Evolutionary conservation across 2,329 filamentous ascomycete species (phyloP).

Genomic region (Westerdykella ornata): DNA sequence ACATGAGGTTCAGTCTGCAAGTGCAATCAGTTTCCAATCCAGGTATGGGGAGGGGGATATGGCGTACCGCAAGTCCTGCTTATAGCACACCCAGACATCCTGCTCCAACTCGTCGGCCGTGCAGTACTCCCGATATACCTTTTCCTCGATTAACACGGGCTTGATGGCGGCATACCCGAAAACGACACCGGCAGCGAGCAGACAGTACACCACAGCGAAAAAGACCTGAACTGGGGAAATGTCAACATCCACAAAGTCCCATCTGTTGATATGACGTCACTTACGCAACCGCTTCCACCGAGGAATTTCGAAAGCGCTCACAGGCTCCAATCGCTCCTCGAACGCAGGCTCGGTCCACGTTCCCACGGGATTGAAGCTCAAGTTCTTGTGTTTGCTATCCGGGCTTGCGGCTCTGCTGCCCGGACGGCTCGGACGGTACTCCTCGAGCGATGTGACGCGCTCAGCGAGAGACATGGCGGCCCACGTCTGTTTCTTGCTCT

Average conservation of each 20-base stretch:
- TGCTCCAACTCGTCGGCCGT: slow-evolving; percentile 32
- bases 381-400: slow-evolving; percentile 39
- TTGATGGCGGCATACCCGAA: slow-evolving; percentile 40
- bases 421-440: slow-evolving; percentile 38
- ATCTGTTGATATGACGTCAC: slow-evolving; percentile 14
- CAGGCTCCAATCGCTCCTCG: slow-evolving; percentile 30
- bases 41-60: background rate
- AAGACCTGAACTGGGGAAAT: slow-evolving; percentile 56
- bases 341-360: slow-evolving; percentile 39
- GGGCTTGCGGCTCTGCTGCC: slow-evolving; percentile 34
- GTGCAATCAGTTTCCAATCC: slow-evolving; percentile 53
- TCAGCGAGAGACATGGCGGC: slow-evolving; percentile 36
- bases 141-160: slow-evolving; percentile 34
- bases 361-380: slow-evolving; percentile 46
- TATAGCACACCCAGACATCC: slow-evolving; percentile 32
- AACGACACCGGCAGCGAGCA: slow-evolving; percentile 60
- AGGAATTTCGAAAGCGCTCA: slow-evolving; percentile 50
- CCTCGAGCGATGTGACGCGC: slow-evolving; percentile 37
- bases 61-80: slow-evolving; percentile 34
- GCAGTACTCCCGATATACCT: slow-evolving; percentile 34
- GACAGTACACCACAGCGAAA: slow-evolving; percentile 63
- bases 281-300: slow-evolving; percentile 48
- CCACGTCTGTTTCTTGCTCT: background rate
- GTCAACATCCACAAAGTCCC: slow-evolving; percentile 10
- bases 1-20: slow-evolving; percentile 78